phyloP scores from a whole-genome alignment of 495 filamentous ascomycete genomes.

The Neurospora sp. region DNA sequence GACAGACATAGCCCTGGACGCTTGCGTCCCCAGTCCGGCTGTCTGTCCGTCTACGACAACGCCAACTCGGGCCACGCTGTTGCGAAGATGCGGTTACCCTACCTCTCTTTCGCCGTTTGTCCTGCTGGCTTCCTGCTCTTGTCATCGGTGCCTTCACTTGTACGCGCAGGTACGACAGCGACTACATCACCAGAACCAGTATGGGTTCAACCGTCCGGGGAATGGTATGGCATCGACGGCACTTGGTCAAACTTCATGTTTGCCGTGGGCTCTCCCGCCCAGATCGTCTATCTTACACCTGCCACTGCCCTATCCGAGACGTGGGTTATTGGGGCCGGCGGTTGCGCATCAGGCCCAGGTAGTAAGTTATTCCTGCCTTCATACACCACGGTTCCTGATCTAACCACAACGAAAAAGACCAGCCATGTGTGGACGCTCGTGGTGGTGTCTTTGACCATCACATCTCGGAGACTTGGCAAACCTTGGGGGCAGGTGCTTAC shows the following conservation, averaged over 20 bases:
- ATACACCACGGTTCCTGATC: slow-evolving; percentile 3
- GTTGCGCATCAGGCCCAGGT: slow-evolving; percentile 29
- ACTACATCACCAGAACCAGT: slow-evolving; percentile 12
- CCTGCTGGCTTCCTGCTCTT: slow-evolving; percentile 25
- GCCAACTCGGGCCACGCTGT: slow-evolving; percentile 14
- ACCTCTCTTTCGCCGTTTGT: slow-evolving; percentile 21
- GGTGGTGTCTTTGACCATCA: slow-evolving; percentile 43
- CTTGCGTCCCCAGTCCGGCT: slow-evolving; percentile 2
- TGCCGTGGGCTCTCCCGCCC: slow-evolving; percentile 44
- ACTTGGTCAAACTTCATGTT: slow-evolving; percentile 45
- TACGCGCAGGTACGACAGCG: slow-evolving; percentile 13
- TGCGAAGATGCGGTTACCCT: slow-evolving; percentile 26
- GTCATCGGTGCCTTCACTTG: slow-evolving; percentile 23
- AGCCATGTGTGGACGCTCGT: slow-evolving; percentile 32
- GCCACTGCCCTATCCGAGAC: slow-evolving; percentile 47
- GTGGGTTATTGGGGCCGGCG: slow-evolving; percentile 44
- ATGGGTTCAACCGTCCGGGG: slow-evolving; percentile 33
- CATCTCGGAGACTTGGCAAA: slow-evolving; percentile 46
- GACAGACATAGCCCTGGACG: slow-evolving; percentile 10
- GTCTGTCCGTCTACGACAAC: slow-evolving; percentile 9
- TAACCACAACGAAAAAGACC: slow-evolving; percentile 22
- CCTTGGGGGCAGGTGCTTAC: slow-evolving; percentile 36
- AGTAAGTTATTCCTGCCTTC: slow-evolving; percentile 17
- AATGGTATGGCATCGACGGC: slow-evolving; percentile 41
- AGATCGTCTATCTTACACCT: slow-evolving; percentile 46